Conservation (phyloP, 208 protist genomes). For the Trypanosoma cruzi region DNA sequence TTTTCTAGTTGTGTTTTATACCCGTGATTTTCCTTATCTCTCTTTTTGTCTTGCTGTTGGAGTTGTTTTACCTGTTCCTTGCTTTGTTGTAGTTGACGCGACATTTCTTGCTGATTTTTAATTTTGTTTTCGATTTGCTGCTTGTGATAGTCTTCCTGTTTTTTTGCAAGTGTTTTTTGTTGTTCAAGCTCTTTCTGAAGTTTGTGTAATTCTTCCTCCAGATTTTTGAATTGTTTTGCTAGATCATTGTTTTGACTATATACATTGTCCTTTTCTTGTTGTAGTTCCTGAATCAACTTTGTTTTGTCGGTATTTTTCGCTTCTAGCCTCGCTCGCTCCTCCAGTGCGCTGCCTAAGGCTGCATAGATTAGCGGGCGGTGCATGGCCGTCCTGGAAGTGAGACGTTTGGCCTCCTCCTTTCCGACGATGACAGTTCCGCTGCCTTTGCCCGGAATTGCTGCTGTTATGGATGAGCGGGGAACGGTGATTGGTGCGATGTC, state of each 20-base stretch:
- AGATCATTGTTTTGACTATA: constrained; percentile 13
- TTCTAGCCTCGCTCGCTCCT: constrained; percentile 2
- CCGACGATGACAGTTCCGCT: constrained; percentile 34
- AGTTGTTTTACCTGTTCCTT: too few relatives aligned
- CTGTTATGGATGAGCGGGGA: constrained; percentile 39
- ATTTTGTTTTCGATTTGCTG: not conserved
- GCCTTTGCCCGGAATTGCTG: not conserved
- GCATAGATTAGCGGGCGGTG: constrained; percentile 43
- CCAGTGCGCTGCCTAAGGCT: constrained; percentile 32
- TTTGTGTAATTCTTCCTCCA: not conserved
- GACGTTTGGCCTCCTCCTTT: constrained; percentile 31
- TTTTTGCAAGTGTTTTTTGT: not conserved
- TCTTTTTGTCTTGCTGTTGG: too few relatives aligned
- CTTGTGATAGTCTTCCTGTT: not conserved
- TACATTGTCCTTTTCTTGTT: not conserved
- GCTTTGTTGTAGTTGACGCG: not conserved
- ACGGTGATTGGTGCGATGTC: constrained; percentile 30
- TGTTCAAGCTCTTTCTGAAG: constrained; percentile 8
- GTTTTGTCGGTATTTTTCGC: constrained; percentile 5
- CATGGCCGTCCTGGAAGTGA: constrained; percentile 16
- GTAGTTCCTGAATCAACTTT: constrained; percentile 3
- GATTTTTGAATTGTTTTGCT: not conserved
- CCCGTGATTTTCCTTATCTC: too few relatives aligned
- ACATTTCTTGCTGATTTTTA: not conserved
- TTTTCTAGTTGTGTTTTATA: too few relatives aligned